Evolutionary conservation across 2,329 filamentous ascomycete genomes (phyloP).

Genomic region (Tolypocladium tropicale): DNA sequence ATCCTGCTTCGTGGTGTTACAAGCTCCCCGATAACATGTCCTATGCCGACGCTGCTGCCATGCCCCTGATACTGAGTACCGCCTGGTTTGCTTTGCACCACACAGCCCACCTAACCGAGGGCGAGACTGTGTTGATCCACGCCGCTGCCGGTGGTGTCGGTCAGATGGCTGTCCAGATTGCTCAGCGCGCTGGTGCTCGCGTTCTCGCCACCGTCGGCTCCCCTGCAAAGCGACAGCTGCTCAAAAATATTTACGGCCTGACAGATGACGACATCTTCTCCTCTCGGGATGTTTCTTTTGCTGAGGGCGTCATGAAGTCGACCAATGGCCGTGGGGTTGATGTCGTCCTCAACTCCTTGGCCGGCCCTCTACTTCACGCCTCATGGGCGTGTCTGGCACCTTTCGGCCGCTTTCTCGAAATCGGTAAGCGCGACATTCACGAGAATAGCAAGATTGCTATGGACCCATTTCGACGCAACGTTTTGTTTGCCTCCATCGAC

Average conservation of each 20-base stretch:
- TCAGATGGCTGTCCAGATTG: constrained; percentile 26
- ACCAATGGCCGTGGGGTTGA: background rate
- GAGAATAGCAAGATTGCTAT: background rate
- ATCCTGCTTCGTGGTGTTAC: background rate
- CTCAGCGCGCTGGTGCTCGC: constrained; percentile 19
- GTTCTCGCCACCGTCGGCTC: constrained; percentile 27
- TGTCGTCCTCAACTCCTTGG: background rate
- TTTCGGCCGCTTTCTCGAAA: background rate
- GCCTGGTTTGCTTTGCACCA: constrained; percentile 15
- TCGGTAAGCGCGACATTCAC: background rate
- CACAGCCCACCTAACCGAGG: constrained; percentile 10
- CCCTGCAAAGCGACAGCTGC: constrained; percentile 14
- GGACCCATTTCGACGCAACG: background rate
- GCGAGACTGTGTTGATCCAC: constrained; percentile 25
- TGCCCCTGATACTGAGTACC: constrained; percentile 16
- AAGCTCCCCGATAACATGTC: background rate
- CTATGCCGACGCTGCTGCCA: constrained; percentile 11
- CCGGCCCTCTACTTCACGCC: background rate
- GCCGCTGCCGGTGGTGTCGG: constrained; percentile 25
- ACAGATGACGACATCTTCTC: background rate
- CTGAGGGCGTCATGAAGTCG: background rate
- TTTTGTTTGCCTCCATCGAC: background rate
- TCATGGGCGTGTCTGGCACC: background rate
- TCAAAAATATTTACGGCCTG: constrained; percentile 9
- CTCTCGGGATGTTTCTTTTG: background rate